Percentiles rank a stretch among this genome's conserved stretches.
phyloP scores from a whole-genome alignment of 2,329 filamentous ascomycete species.

The Neopestalotiopsis clavispora region DNA sequence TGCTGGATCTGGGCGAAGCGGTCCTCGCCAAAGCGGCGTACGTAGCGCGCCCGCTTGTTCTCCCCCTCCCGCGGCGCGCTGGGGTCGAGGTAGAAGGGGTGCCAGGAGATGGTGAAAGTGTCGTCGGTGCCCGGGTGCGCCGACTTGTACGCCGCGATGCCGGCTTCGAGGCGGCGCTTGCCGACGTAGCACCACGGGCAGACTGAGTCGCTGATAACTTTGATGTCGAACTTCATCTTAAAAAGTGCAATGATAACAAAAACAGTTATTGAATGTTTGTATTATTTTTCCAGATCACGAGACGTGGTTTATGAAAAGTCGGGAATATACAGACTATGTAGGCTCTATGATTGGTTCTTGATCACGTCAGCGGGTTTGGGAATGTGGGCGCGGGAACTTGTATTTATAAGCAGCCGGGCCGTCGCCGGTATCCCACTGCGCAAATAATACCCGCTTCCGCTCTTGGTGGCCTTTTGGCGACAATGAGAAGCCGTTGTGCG shows the following conservation, averaged over 20 bases:
- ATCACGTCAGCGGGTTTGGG: background rate
- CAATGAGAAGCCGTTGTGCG: no score
- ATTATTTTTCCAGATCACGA: no score
- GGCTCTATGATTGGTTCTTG: background rate
- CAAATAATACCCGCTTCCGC: background rate
- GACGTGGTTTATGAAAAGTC: background rate
- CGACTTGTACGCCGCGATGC: slow-evolving; percentile 60
- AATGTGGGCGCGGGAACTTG: background rate
- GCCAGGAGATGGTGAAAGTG: slow-evolving; percentile 68
- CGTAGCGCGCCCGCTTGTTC: slow-evolving; percentile 48
- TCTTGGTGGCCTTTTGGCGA: background rate
- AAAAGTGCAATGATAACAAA: background rate
- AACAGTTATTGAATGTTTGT: no score
- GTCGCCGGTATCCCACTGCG: background rate
- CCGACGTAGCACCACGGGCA: slow-evolving; percentile 72
- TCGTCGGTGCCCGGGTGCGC: slow-evolving; percentile 56
- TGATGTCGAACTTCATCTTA: slow-evolving; percentile 69
- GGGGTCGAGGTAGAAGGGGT: slow-evolving; percentile 70
- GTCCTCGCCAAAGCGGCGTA: slow-evolving; percentile 62
- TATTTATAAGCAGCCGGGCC: slow-evolving; percentile 9
- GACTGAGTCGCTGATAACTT: slow-evolving; percentile 68
- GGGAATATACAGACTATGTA: background rate
- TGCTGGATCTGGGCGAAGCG: slow-evolving; percentile 55
- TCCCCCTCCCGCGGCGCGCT: slow-evolving; percentile 44
- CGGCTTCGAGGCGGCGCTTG: slow-evolving; percentile 64